A percentile compares a stretch with the other conserved stretches of the same genome.
Evolutionary conservation across 305 asterid genomes (phyloP).

Genomic region (Solanum aculeatissimum): DNA sequence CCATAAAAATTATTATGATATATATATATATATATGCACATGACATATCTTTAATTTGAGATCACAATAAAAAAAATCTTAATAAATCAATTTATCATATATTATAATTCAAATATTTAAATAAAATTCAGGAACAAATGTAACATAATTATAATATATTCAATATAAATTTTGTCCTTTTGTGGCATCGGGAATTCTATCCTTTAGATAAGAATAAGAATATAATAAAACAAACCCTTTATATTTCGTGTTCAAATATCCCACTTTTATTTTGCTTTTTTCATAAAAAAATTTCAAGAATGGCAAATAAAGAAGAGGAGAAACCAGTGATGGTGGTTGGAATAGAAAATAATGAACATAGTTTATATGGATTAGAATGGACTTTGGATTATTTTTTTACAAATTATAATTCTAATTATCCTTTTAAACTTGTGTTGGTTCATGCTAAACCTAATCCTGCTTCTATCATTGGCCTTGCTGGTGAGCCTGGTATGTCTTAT

Average conservation of each 20-base stretch:
- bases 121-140: too few relatives aligned
- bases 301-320: conserved; percentile 16
- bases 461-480: conserved; percentile 44
- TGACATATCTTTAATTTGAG: too few relatives aligned
- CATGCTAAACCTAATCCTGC: conserved; percentile 56
- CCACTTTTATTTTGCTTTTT: neutral
- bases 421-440: conserved; percentile 56
- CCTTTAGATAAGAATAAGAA: neutral
- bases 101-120: too few relatives aligned
- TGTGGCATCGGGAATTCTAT: neutral
- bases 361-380: conserved; percentile 81
- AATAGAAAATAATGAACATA: conserved; percentile 68
- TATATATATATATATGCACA: too few relatives aligned
- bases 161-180: neutral
- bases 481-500: conserved; percentile 52
- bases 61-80: too few relatives aligned
- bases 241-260: neutral
- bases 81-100: too few relatives aligned
- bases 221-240: neutral
- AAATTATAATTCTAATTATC: conserved; percentile 9
- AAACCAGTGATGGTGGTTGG: conserved; percentile 79
- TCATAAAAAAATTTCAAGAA: neutral
- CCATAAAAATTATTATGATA: too few relatives aligned
- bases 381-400: conserved; percentile 54
- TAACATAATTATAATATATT: too few relatives aligned